Evolutionary conservation across 352 stramenopile genomes (phyloP).

Genomic region (Globisporangium yorkense): DNA sequence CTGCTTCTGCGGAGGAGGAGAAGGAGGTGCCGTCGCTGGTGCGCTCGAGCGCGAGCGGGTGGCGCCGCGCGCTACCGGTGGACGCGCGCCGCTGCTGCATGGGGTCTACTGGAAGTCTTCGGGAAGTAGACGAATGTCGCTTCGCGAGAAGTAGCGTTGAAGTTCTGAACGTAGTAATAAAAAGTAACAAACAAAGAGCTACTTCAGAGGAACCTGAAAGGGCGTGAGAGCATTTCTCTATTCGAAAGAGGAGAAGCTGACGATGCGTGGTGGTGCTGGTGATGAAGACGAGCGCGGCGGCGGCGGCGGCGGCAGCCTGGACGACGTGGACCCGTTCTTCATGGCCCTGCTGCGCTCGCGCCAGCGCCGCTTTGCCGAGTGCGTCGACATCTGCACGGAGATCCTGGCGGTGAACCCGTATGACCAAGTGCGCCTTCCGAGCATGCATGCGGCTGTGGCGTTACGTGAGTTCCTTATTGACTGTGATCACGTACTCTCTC

Average conservation of each 20-base stretch:
- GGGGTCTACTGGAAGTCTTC: not conserved
- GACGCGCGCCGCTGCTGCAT: not conserved
- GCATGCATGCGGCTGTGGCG: too few relatives aligned
- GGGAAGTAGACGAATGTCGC: too few relatives aligned
- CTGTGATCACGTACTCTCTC: not conserved
- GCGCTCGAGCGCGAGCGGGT: not conserved
- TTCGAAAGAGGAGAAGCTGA: too few relatives aligned
- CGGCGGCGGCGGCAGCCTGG: constrained; percentile 22
- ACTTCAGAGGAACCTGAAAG: not conserved
- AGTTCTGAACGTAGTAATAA: not conserved
- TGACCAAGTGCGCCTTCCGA: constrained; percentile 41
- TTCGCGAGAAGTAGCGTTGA: too few relatives aligned
- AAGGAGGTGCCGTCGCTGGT: not conserved
- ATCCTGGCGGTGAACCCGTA: constrained; percentile 84
- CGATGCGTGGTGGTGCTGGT: too few relatives aligned
- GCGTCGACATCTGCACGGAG: constrained; percentile 76
- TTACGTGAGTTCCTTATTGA: not conserved
- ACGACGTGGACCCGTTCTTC: constrained; percentile 87
- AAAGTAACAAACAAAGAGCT: not conserved
- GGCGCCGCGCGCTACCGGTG: not conserved
- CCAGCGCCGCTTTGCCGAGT: constrained; percentile 76
- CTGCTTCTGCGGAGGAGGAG: not conserved
- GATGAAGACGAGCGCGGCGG: constrained; percentile 13
- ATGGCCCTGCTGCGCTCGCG: constrained; percentile 72
- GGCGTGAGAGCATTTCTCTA: too few relatives aligned